phyloP scores from a whole-genome alignment of 1,284 basidiomycete species.

The Heterobasidion parviporum region DNA sequence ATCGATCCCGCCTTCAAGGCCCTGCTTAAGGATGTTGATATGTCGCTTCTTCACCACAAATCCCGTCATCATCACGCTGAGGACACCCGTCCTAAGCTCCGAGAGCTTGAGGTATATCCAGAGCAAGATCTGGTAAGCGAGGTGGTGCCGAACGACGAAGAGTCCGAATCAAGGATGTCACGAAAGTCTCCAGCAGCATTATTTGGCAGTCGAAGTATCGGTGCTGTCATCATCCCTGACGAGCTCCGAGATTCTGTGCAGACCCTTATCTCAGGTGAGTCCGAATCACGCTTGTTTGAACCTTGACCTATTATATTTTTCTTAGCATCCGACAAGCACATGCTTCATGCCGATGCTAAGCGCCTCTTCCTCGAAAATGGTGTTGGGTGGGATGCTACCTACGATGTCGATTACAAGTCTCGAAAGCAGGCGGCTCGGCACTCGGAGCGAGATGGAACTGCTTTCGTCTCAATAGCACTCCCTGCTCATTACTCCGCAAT shows the following conservation, averaged over 20 bases:
- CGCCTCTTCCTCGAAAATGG: constrained; percentile 46
- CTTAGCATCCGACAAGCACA: constrained; percentile 54
- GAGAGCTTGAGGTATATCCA: constrained; percentile 48
- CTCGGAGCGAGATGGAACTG: constrained; percentile 58
- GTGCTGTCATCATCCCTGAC: constrained; percentile 59
- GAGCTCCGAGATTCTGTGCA: constrained; percentile 59
- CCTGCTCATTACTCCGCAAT: constrained; percentile 74
- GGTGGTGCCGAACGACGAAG: constrained; percentile 10
- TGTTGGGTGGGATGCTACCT: constrained; percentile 42
- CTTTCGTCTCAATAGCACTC: constrained; percentile 66
- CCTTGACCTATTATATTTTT: not conserved
- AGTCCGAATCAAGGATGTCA: constrained; percentile 26
- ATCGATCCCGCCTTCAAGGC: constrained; percentile 56
- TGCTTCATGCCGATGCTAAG: constrained; percentile 60
- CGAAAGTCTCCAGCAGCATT: constrained; percentile 75
- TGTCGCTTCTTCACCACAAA: constrained; percentile 45
- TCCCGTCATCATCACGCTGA: constrained; percentile 12
- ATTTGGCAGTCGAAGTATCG: constrained; percentile 68
- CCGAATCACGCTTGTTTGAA: not conserved
- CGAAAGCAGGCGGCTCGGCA: constrained; percentile 47
- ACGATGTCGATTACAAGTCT: constrained; percentile 52
- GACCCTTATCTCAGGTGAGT: constrained; percentile 50
- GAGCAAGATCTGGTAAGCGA: constrained; percentile 15
- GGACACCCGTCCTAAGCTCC: constrained; percentile 14
- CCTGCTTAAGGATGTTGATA: constrained; percentile 57